Base-by-base conservation (phyloP, 768 basidiomycete species). In the Hemileccinum rubropunctum region DNA sequence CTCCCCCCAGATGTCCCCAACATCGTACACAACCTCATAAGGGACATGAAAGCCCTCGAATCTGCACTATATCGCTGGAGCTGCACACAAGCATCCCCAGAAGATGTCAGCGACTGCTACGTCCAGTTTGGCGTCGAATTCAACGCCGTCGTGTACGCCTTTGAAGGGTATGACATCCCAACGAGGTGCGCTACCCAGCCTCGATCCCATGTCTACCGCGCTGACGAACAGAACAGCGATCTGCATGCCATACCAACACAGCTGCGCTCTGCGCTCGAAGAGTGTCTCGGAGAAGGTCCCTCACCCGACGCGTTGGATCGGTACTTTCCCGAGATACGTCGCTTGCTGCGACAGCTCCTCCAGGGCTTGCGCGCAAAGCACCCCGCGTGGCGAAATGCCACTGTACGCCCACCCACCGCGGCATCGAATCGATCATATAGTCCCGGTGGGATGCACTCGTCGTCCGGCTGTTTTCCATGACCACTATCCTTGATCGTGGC, bases 51-150 rank as follows among this genome's bases (percentile, higher is more conserved):
- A 58, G 77, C 81, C 48, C 81, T 98, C 15, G 84, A 95, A 59
- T 82, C 88, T 14, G 69, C 78, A 2, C 77, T 95, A 40, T 75
- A 71, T 23, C 77, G 77, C 51, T 95, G 93, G 92, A 79, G 83
- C 42, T 53, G 69, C 1, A 72, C 76, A 3, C 72, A 78, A 39
- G 82, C 82, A 1, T 69, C 77, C 2, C 86, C 91, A 46, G 72
- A 69, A 13, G 74, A 91, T 61, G 91, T 98, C 60, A 91, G 88
- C 75, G 84, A 95, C 66, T 80, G 89, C 46, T 98, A 93, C 66
- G 89, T 98, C 47, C 79, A 83, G 58, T 80, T 97, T 14, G 93
- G 92, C 38, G 87, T 88, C 61, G 87, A 94, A 58, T 95, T 97
- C 74, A 93, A 94, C 67, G 70, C 77, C 3, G 85, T 85, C 36